phyloP scores from a whole-genome alignment of 2,329 filamentous ascomycete genomes.

The Aaosphaeria arxii region DNA sequence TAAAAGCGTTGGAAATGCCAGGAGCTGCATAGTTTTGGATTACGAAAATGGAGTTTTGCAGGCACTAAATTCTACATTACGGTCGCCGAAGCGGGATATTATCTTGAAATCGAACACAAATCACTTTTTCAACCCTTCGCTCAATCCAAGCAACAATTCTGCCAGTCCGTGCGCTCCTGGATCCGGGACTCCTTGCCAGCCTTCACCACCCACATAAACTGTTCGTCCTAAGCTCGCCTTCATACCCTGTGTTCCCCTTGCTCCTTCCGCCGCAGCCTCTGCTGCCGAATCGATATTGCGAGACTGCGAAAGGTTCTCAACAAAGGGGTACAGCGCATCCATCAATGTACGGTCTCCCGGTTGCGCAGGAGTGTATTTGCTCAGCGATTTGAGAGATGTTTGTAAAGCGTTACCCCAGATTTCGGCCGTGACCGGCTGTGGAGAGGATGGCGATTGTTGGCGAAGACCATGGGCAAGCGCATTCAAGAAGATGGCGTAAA shows the following conservation, averaged over 20 bases:
- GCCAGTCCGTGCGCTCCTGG: slow-evolving; percentile 77
- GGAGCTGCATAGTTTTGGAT: slow-evolving; percentile 2
- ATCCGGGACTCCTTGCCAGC: slow-evolving; percentile 71
- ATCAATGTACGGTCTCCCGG: slow-evolving; percentile 87
- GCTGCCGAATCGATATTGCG: slow-evolving; percentile 71
- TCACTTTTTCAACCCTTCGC: slow-evolving; percentile 48
- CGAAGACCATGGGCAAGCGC: slow-evolving; percentile 69
- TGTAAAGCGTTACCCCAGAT: slow-evolving; percentile 68
- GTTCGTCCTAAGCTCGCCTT: slow-evolving; percentile 79
- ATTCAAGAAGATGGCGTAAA: slow-evolving; percentile 88
- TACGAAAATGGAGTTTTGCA: slow-evolving; percentile 22
- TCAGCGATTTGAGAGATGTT: slow-evolving; percentile 61
- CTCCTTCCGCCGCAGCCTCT: slow-evolving; percentile 69
- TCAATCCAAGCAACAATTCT: slow-evolving; percentile 77
- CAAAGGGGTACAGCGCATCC: slow-evolving; percentile 86
- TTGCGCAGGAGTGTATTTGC: slow-evolving; percentile 82
- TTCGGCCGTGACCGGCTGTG: slow-evolving; percentile 45
- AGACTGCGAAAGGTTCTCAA: slow-evolving; percentile 64
- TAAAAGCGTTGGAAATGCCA: neutral
- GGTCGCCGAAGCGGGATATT: slow-evolving; percentile 18
- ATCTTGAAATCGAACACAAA: slow-evolving; percentile 23
- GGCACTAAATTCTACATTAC: slow-evolving; percentile 33
- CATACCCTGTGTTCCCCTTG: slow-evolving; percentile 88
- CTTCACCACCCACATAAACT: slow-evolving; percentile 76
- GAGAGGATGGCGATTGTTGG: slow-evolving; percentile 48